Evolutionary conservation across 148 eudicot species (phyloP), one percentile per base, ranked within the genome.

Genomic region (Polygonum aviculare): DNA sequence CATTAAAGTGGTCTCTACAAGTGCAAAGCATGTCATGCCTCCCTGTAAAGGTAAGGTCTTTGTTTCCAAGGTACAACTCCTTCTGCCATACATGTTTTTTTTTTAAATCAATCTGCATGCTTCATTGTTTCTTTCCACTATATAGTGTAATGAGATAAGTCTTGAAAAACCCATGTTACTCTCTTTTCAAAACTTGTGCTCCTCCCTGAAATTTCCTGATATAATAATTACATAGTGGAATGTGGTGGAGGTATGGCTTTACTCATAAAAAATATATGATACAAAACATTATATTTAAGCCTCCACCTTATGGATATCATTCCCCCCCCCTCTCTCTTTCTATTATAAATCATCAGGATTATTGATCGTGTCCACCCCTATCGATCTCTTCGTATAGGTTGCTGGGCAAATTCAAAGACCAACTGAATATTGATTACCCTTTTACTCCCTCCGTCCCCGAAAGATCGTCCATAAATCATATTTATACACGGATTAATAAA

Each of bases 31-130:
- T 67, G 72, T 0, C 44, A 67, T 35, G 44, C 72, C 45, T 67
- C 72, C 18, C 72, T 67, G 72, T 67, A 67, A 67, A 67, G 72
- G 36, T 12, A 65, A 36, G 72, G 55, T 51, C 55, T 51, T 44
- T 62, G 16, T 7, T 67, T 67, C 11, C 72, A 67, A 38, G 71
- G 71, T 65, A 65, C 71, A 65, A 33, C 0, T 57, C 63, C 41
- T 15, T 36, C 36, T 65, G 8, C 35, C 18, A 18, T 65, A 41
- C 71, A 67, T 67, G 12, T 33, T 15, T 65, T 2, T 67, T 35
- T 67, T 2, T 26, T 15, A 62, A 9, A 31, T 14, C 4, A 12
- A 31, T 31, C 55, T 51, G 55, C 55, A 51, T 51, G 55, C 8
- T 7, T 44, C 47, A 44, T 44, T 44, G 33, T 63, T 63, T 63